phyloP scores from a whole-genome alignment of 2,329 filamentous ascomycete species.

The Beauveria scarabaeidicola region DNA sequence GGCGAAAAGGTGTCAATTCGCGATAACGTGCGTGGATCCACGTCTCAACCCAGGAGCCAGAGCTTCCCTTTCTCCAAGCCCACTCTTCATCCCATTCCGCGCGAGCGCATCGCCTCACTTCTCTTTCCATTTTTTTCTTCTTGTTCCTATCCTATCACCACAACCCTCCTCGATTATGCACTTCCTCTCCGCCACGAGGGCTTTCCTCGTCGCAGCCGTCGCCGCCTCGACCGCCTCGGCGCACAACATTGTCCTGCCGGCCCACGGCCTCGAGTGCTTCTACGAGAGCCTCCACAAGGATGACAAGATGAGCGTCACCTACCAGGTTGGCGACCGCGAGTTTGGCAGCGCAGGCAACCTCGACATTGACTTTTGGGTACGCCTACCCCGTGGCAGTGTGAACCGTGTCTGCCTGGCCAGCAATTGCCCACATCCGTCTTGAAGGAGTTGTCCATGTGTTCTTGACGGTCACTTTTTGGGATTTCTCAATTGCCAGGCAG shows the following conservation, averaged over 20 bases:
- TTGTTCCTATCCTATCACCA: neutral
- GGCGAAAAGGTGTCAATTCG: constrained; percentile 16
- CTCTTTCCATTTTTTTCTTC: constrained; percentile 1
- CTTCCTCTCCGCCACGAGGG: constrained; percentile 35
- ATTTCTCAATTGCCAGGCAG: neutral
- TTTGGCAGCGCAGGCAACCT: constrained; percentile 91
- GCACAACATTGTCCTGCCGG: constrained; percentile 92
- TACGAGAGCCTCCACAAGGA: constrained; percentile 87
- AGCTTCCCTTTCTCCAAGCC: constrained; percentile 9
- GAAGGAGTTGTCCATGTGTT: neutral
- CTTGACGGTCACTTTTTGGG: neutral
- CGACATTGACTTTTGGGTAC: constrained; percentile 97
- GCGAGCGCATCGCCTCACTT: neutral
- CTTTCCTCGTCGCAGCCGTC: constrained; percentile 32
- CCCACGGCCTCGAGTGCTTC: constrained; percentile 95
- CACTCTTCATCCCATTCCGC: neutral
- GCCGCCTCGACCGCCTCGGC: constrained; percentile 55
- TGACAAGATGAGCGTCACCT: constrained; percentile 97
- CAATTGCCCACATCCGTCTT: neutral
- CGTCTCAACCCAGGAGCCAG: constrained; percentile 9
- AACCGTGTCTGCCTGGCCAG: neutral
- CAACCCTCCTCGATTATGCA: constrained; percentile 27
- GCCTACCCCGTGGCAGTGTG: constrained; percentile 18
- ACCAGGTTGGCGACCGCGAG: constrained; percentile 94
- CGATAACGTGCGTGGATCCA: constrained; percentile 12